Conservation (phyloP, 2,329 filamentous ascomycete genomes). For the Bipolaris zeicola region DNA sequence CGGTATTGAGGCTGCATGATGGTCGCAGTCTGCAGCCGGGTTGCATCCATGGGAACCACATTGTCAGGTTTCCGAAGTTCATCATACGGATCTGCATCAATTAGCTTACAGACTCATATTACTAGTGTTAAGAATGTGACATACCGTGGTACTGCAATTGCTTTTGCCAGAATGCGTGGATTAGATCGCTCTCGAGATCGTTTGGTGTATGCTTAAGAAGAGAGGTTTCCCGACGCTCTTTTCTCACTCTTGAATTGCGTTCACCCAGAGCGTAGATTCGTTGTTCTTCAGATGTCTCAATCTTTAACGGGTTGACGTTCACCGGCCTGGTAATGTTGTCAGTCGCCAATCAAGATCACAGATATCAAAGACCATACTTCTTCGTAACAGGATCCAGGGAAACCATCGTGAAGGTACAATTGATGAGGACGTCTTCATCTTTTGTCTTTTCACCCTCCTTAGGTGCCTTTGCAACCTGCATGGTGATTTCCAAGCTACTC, state of each 20-base stretch:
- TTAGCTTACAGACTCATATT: neutral
- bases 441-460: conserved; percentile 61
- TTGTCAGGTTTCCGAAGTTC: conserved; percentile 61
- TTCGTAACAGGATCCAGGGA: conserved; percentile 72
- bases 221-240: conserved; percentile 63
- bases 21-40: conserved; percentile 67
- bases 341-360: neutral
- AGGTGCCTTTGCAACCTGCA: conserved; percentile 72
- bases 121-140: conserved; percentile 10
- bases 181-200: conserved; percentile 71
- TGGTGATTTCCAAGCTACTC: conserved; percentile 74
- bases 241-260: conserved; percentile 70
- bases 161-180: conserved; percentile 74
- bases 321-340: conserved; percentile 55
- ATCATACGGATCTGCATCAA: conserved; percentile 58
- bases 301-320: conserved; percentile 64
- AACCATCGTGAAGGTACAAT: conserved; percentile 80
- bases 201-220: conserved; percentile 71
- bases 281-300: conserved; percentile 70
- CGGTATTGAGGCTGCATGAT: conserved; percentile 79
- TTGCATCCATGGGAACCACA: conserved; percentile 66
- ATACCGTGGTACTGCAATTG: conserved; percentile 66
- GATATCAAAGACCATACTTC: conserved; percentile 50
- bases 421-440: conserved; percentile 68
- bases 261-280: conserved; percentile 67